Conservation (phyloP, 345 rosid species). For the Camelina sativa region DNA sequence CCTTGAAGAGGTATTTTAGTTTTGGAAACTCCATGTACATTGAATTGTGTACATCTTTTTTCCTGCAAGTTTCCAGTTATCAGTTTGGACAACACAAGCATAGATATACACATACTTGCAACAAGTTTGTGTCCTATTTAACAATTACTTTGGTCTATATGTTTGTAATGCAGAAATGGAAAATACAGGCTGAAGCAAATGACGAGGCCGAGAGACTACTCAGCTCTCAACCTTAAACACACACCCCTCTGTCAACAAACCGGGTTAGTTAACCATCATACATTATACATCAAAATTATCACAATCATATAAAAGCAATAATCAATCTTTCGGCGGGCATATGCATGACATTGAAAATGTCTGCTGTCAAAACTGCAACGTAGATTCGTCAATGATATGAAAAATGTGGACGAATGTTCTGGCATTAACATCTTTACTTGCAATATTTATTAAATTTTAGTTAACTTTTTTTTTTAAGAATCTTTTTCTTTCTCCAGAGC, state of each 20-base stretch:
- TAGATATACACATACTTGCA: not conserved
- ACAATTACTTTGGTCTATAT: not conserved
- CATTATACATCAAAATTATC: conserved; percentile 1
- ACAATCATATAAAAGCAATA: conserved; percentile 20
- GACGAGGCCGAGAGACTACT: conserved; percentile 94
- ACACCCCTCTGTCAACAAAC: conserved; percentile 1
- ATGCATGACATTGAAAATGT: conserved; percentile 28
- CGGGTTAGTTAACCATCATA: conserved; percentile 26
- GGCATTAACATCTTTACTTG: conserved; percentile 29
- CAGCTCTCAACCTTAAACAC: conserved; percentile 56
- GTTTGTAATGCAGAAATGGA: conserved; percentile 73
- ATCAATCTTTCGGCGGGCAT: conserved; percentile 42
- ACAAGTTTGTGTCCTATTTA: not conserved
- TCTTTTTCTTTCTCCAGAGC: conserved; percentile 20
- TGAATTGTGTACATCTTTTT: not conserved
- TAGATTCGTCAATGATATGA: conserved; percentile 40
- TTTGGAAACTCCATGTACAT: not conserved
- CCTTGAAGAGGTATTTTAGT: conserved; percentile 76
- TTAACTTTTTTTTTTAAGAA: not conserved
- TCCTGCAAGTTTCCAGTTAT: not conserved
- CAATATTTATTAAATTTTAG: not conserved
- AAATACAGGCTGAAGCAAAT: conserved; percentile 87
- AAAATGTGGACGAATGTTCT: conserved; percentile 44
- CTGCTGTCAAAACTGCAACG: conserved; percentile 22
- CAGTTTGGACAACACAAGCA: conserved; percentile 5